Conservation (phyloP, 495 filamentous ascomycete species). For the Halenospora varia region DNA sequence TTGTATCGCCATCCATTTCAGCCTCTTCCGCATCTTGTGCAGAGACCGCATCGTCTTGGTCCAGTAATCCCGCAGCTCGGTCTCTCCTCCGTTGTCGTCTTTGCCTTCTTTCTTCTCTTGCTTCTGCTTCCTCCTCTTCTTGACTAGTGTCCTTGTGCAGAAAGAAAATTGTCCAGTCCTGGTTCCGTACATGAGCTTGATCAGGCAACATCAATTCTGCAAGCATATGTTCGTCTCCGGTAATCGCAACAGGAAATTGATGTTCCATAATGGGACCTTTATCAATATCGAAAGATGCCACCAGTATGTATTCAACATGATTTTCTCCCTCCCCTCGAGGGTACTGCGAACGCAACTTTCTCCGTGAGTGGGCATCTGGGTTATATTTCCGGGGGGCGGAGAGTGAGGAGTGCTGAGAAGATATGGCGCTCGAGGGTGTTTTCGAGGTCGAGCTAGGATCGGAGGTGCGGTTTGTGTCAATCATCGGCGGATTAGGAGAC, state of each 20-base stretch:
- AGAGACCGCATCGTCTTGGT: constrained; percentile 41
- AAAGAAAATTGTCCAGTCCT: constrained; percentile 99
- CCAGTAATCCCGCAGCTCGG: constrained; percentile 49
- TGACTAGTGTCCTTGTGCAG: constrained; percentile 87
- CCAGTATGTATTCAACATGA: constrained; percentile 99
- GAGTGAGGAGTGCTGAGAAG: constrained; percentile 50
- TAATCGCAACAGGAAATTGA: constrained; percentile 91
- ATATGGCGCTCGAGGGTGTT: constrained; percentile 48
- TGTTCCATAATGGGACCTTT: constrained; percentile 97
- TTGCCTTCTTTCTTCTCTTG: constrained; percentile 46
- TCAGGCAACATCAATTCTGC: constrained; percentile 98
- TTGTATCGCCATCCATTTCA: constrained; percentile 46
- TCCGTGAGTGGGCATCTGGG: constrained; percentile 37
- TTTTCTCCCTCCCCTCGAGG: constrained; percentile 72
- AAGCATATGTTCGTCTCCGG: constrained; percentile 95
- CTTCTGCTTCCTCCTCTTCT: constrained; percentile 67
- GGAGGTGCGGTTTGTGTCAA: constrained; percentile 44
- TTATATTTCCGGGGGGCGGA: constrained; percentile 41
- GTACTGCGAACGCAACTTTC: constrained; percentile 78
- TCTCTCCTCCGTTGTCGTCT: constrained; percentile 39
- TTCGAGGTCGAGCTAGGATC: constrained; percentile 53
- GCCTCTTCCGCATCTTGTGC: constrained; percentile 39
- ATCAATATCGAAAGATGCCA: constrained; percentile 96
- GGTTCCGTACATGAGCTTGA: constrained; percentile 88
- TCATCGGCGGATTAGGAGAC: constrained; percentile 47